Base-by-base conservation (phyloP, 2,329 filamentous ascomycete genomes). In the Pseudogymnoascus sp. region DNA sequence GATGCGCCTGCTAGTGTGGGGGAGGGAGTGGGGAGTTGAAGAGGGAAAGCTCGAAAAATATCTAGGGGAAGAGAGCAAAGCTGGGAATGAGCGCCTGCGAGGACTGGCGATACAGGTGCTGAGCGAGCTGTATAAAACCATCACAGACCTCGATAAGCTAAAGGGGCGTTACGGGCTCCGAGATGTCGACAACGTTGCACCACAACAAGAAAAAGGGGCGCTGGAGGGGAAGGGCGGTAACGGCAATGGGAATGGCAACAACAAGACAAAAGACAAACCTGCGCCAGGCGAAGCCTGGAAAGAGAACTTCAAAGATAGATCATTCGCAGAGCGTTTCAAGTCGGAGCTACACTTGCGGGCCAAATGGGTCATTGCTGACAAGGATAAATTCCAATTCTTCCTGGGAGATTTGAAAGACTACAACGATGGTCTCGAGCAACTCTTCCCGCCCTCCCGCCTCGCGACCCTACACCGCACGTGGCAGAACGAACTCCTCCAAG, bases 1-100 rank as follows among this genome's bases (percentile, higher is more conserved):
- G 74, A 79, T 78, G 76, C 74, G 78, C 3, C 73, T 80, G 37
- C 69, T 77, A 31, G 76, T 79, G 63, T 80, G 78, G 78, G 78
- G 78, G 16, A 70, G 78, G 33, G 76, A 79, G 66, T 80, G 78
- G 78, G 78, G 78, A 23, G 77, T 80, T 35, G 73, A 76, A 8
- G 78, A 80, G 70, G 78, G 78, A 4, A 72, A 66, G 60, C 70
- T 80, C 1, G 78, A 80, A 68, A 75, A 73, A 35, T 77, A 78
- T 63, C 71, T 79, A 7, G 70, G 73, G 63, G 71, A 70, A 37
- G 74, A 73, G 40, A 69, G 70, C 59, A 75, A 76, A 59, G 73
- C 75, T n/a, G 69, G 69, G 3, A 70, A 69, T 63, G 67, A 67
- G 56, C 62, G 65, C 38, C 69, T 80, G 68, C 70, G 75, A 61